Conservation (phyloP, 371 early-diverging fungal species). For the Rhizopus stolonifer region DNA sequence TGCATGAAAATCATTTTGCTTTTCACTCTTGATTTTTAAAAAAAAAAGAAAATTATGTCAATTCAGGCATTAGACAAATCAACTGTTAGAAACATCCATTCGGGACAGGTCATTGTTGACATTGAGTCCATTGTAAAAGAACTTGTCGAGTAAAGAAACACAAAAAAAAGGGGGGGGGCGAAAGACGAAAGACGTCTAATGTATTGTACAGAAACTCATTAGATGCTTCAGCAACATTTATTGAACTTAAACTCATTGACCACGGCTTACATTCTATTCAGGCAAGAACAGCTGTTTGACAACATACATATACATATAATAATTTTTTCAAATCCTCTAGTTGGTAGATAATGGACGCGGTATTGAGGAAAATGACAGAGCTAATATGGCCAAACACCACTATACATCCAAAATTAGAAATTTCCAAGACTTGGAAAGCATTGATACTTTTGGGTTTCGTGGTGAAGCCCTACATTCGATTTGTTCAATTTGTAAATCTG, state of each 20-base stretch:
- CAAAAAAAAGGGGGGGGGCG: too few relatives aligned
- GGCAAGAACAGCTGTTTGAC: slow-evolving; percentile 7
- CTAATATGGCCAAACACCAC: slow-evolving; percentile 49
- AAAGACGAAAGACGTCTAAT: too few relatives aligned
- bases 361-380: slow-evolving; percentile 43
- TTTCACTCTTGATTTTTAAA: too few relatives aligned
- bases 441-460: slow-evolving; percentile 72
- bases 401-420: slow-evolving; percentile 71
- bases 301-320: neutral
- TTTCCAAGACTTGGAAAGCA: slow-evolving; percentile 57
- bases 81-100: slow-evolving; percentile 20
- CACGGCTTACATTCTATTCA: slow-evolving; percentile 38
- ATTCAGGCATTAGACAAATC: slow-evolving; percentile 20
- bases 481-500: slow-evolving; percentile 34
- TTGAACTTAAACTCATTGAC: slow-evolving; percentile 38
- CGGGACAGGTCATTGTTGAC: slow-evolving; percentile 35
- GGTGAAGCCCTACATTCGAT: slow-evolving; percentile 62
- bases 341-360: slow-evolving; percentile 64
- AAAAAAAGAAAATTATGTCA: neutral
- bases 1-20: too few relatives aligned
- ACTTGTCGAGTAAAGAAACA: slow-evolving; percentile 43
- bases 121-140: slow-evolving; percentile 33
- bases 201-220: slow-evolving; percentile 47
- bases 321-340: slow-evolving; percentile 6
- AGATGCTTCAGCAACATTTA: slow-evolving; percentile 42